Evolutionary conservation across 1,139 yeast genomes (phyloP), one percentile per base, ranked within the genome.

Genomic region (Pichia sp.): DNA sequence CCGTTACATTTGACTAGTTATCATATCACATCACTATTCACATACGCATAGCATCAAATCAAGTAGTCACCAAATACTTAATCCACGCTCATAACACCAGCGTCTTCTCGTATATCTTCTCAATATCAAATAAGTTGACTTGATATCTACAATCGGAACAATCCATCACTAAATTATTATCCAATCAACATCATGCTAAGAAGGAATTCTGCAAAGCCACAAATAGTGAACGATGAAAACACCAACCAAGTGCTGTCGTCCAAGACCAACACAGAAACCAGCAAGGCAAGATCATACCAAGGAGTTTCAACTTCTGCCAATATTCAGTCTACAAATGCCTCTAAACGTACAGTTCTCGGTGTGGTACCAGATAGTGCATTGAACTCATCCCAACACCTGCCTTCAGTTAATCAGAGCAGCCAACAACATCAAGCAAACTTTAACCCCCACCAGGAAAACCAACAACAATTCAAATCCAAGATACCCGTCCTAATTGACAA

Each of bases 311-410:
- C 20, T 20, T 16, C 33, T 14, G 28, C 34, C 19, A 25, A 6
- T 23, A 13, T n/a, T n/a, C 14, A 13, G 7, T 19, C 18, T 21
- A 23, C 24, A 14, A 22, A 17, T 20, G 6, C 31, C 12, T 26
- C 5, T n/a, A 30, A 42, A 16, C 48, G 58, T 40, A 49, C 44
- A 29, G 53, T 46, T 3, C 40, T 54, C 14, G 56, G 58, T 9
- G 49, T 51, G n/a, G 44, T 54, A n/a, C 49, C 56, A 3, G 51
- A 50, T 25, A 42, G 48, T 27, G 39, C 47, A 10, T 34, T 52
- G 27, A 52, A 53, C 35, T 38, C 49, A 20, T n/a, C n/a, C n/a
- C n/a, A n/a, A n/a, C n/a, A n/a, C n/a, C n/a, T n/a, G n/a, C n/a
- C n/a, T n/a, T n/a, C n/a, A n/a, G 18, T 13, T 10, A 33, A 28